Evolutionary conservation across 768 basidiomycete genomes (phyloP).

Genomic region (Tricholoma saponaceum): DNA sequence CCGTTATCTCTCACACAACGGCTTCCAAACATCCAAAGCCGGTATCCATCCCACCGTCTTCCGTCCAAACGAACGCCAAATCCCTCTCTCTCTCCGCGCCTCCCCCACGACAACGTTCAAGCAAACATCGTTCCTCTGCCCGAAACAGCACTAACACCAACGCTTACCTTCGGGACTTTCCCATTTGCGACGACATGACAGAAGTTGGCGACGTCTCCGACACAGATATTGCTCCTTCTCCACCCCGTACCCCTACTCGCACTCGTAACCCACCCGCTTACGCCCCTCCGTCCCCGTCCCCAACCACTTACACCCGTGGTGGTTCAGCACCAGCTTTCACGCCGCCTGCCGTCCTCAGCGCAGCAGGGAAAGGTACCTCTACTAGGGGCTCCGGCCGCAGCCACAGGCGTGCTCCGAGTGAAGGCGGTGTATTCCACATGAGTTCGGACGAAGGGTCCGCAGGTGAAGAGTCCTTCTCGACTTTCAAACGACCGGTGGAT

Average conservation of each 20-base stretch:
- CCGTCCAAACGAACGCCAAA: constrained; percentile 18
- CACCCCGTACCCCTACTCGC: constrained; percentile 26
- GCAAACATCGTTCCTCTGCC: constrained; percentile 23
- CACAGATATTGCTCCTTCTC: constrained; percentile 48
- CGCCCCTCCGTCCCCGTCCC: constrained; percentile 48
- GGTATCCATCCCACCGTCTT: constrained; percentile 8
- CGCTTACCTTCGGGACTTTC: constrained; percentile 40
- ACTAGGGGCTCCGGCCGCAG: constrained; percentile 20
- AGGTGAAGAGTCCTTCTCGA: constrained; percentile 5
- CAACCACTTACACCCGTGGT: constrained; percentile 3
- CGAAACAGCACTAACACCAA: constrained; percentile 9
- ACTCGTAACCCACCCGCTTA: constrained; percentile 22
- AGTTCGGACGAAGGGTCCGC: constrained; percentile 54
- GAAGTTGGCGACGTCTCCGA: constrained; percentile 36
- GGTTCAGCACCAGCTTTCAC: constrained; percentile 5
- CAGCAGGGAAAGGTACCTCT: constrained; percentile 5
- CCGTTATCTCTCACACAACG: not conserved
- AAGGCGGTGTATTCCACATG: constrained; percentile 66
- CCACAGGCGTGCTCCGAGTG: constrained; percentile 64
- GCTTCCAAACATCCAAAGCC: constrained; percentile 4
- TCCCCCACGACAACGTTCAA: constrained; percentile 30
- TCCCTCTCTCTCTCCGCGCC: constrained; percentile 51
- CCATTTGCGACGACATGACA: constrained; percentile 70
- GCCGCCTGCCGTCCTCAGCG: constrained; percentile 6
- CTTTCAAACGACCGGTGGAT: not conserved